These are phyloP conservation scores for Rosa chinensis DNA, from an alignment of 306 rosid species.

Conservation along the genomic window DNA sequence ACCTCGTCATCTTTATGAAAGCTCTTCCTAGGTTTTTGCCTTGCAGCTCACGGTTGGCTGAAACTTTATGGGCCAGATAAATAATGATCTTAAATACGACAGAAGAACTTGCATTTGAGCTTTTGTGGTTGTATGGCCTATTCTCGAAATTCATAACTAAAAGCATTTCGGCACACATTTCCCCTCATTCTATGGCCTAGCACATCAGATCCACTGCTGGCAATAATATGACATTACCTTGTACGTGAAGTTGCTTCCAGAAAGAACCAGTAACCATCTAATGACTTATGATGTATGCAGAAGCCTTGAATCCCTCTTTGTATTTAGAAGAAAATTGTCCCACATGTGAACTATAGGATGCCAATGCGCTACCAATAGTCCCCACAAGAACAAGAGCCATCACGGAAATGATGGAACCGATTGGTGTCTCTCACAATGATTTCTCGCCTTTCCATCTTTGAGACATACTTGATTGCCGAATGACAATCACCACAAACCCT, in stretches of 20 bases:
- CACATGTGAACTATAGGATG: background rate
- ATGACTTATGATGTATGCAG: background rate
- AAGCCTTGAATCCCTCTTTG: background rate
- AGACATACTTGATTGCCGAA: conserved; percentile 32
- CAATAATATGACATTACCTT: background rate
- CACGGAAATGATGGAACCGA: conserved; percentile 34
- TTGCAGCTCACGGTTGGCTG: background rate
- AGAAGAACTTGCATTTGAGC: background rate
- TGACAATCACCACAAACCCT: conserved; percentile 42
- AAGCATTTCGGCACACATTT: background rate
- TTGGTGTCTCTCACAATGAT: conserved; percentile 40
- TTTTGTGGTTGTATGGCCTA: background rate
- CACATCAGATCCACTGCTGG: background rate
- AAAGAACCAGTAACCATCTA: background rate
- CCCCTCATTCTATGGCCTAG: background rate
- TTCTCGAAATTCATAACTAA: conserved; percentile 3
- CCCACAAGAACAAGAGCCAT: conserved; percentile 39
- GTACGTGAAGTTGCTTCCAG: background rate
- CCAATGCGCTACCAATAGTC: conserved; percentile 29
- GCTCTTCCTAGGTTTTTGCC: background rate
- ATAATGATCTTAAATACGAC: background rate
- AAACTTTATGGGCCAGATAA: background rate
- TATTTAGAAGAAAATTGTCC: background rate
- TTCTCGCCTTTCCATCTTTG: conserved; percentile 34
- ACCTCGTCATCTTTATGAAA: background rate